Evolutionary conservation across 192 early-diverging fungal species (phyloP).

Genomic region (Piromyces finnis): DNA sequence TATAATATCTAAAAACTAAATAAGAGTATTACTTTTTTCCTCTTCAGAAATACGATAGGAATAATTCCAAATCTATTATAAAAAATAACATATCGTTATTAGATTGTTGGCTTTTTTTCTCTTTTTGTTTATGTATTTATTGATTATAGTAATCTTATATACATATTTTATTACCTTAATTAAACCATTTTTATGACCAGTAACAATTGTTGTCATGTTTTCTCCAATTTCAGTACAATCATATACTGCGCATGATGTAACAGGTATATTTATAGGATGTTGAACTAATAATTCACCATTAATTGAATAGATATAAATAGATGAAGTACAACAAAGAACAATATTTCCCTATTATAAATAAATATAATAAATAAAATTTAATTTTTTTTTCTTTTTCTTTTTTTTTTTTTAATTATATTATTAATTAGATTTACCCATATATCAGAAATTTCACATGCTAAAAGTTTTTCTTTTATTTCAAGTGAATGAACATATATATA

Average conservation of each 20-base stretch:
- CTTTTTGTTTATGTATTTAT: too few species aligned
- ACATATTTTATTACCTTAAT: neutral
- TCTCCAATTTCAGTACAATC: neutral
- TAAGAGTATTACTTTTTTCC: neutral
- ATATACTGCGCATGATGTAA: neutral
- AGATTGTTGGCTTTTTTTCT: too few species aligned
- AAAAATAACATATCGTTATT: too few species aligned
- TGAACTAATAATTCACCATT: slow-evolving; percentile 41
- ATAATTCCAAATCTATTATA: neutral
- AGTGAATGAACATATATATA: slow-evolving; percentile 39
- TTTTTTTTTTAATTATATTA: too few species aligned
- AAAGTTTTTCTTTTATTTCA: slow-evolving; percentile 23
- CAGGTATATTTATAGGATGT: slow-evolving; percentile 10
- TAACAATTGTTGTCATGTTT: neutral
- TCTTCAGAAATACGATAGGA: neutral
- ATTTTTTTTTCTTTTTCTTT: too few species aligned
- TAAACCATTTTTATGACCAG: neutral
- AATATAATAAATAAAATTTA: too few species aligned
- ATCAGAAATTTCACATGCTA: slow-evolving; percentile 31
- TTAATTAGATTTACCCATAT: slow-evolving; percentile 19
- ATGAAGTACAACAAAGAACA: slow-evolving; percentile 30
- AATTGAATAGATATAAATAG: slow-evolving; percentile 37
- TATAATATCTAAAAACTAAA: too few species aligned
- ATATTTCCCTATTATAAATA: slow-evolving; percentile 27
- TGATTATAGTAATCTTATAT: too few species aligned